These are phyloP conservation scores for Citrus unshiu DNA, from an alignment of 345 rosid species.

Conservation along the genomic window DNA sequence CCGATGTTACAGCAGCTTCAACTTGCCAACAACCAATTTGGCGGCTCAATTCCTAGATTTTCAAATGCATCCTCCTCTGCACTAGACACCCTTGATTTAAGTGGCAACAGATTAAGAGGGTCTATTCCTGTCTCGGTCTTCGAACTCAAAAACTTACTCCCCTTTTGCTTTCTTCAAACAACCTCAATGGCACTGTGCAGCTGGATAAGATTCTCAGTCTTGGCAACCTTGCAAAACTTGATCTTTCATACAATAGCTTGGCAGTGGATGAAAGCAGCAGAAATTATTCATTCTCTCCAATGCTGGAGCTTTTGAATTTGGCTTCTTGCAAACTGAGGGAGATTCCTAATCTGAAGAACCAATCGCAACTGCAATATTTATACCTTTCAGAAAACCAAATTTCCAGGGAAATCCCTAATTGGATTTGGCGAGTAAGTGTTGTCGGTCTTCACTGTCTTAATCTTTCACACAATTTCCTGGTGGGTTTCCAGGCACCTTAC, in stretches of 20 bases:
- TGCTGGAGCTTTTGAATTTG: conserved; percentile 18
- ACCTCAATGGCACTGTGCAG: conserved; percentile 29
- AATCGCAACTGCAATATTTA: neutral
- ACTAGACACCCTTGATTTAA: conserved; percentile 36
- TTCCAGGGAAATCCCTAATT: conserved; percentile 32
- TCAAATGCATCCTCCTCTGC: neutral
- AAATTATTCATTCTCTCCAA: neutral
- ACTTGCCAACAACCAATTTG: conserved; percentile 28
- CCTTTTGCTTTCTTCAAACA: conserved; percentile 44
- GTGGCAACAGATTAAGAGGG: conserved; percentile 38
- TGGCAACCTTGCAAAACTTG: conserved; percentile 26
- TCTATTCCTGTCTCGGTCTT: conserved; percentile 9
- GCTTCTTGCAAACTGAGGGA: conserved; percentile 38
- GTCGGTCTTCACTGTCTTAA: neutral
- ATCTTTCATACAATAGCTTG: conserved; percentile 43
- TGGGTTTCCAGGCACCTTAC: conserved; percentile 4
- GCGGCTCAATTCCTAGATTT: neutral
- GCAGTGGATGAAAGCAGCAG: neutral
- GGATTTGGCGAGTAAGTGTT: conserved; percentile 32
- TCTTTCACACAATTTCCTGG: conserved; percentile 18
- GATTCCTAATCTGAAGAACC: conserved; percentile 34
- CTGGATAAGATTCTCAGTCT: conserved; percentile 24
- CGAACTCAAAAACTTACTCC: conserved; percentile 17
- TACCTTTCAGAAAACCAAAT: conserved; percentile 52
- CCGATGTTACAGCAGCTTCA: conserved; percentile 12